phyloP scores from a whole-genome alignment of 331 rosid genomes.

The Malus hybrid region DNA sequence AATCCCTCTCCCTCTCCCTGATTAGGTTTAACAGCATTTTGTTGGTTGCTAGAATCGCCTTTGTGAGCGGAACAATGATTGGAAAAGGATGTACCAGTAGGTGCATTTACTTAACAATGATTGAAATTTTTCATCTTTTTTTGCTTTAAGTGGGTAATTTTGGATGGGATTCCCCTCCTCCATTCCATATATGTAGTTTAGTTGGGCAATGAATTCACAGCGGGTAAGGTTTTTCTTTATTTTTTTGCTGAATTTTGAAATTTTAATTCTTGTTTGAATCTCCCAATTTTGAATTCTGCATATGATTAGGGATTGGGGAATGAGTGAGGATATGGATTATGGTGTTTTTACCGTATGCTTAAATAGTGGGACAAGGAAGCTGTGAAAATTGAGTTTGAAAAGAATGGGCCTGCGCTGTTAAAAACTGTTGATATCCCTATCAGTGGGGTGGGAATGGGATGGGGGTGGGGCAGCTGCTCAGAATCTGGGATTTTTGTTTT shows the following conservation, averaged over 20 bases:
- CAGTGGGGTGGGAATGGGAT: conserved; percentile 1
- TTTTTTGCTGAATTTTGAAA: background rate
- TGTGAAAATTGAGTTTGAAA: conserved; percentile 17
- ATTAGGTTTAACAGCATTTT: conserved; percentile 2
- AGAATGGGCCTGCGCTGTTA: conserved; percentile 35
- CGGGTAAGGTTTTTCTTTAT: background rate
- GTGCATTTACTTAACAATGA: conserved; percentile 1
- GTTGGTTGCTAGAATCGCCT: background rate
- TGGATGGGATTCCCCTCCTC: background rate
- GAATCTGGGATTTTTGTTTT: conserved; percentile 27
- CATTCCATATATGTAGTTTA: background rate
- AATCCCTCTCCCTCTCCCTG: conserved; percentile 1
- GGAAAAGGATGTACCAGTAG: background rate
- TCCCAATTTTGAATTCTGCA: background rate
- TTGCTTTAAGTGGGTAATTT: background rate
- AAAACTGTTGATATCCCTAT: conserved; percentile 33
- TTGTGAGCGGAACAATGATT: background rate
- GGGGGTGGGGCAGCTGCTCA: conserved; percentile 8
- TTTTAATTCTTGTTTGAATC: background rate
- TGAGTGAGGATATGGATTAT: background rate
- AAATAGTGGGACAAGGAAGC: conserved; percentile 6
- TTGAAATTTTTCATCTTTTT: too few relatives aligned
- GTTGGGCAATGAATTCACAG: background rate
- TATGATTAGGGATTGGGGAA: background rate
- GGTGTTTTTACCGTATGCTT: conserved; percentile 19